These are phyloP conservation scores for Starmerella stellata DNA, from an alignment of 805 yeast species.

Conservation along the genomic window DNA sequence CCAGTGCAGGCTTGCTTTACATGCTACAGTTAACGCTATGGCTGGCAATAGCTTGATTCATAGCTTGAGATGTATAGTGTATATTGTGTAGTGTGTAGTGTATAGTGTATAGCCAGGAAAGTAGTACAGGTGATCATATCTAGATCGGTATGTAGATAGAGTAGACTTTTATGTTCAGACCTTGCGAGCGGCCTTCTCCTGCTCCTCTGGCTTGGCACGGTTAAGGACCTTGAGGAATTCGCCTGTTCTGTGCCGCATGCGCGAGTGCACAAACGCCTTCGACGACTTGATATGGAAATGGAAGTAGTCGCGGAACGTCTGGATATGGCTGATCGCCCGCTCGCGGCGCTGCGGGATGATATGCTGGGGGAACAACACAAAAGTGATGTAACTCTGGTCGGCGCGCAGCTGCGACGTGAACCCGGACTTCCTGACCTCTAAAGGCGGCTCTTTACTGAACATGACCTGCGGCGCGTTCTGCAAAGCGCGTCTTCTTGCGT, in stretches of 20 bases:
- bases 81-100: too few relatives aligned
- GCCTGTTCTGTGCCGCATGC: conserved; percentile 92
- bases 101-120: too few relatives aligned
- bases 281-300: conserved; percentile 97
- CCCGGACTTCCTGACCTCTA: conserved; percentile 42
- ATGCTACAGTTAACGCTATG: too few relatives aligned
- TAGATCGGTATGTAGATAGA: too few relatives aligned
- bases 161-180: too few relatives aligned
- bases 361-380: conserved; percentile 34
- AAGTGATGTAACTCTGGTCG: conserved; percentile 32
- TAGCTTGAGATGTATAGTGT: too few relatives aligned
- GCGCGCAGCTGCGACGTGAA: conserved; percentile 26
- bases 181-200: background rate
- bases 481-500: conserved; percentile 84
- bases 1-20: too few relatives aligned
- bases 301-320: conserved; percentile 86
- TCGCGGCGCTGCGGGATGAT: conserved; percentile 58
- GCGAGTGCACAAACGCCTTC: conserved; percentile 92
- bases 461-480: conserved; percentile 98
- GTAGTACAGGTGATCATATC: too few relatives aligned
- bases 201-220: conserved; percentile 76
- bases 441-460: conserved; percentile 80
- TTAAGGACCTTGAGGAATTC: conserved; percentile 89
- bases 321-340: conserved; percentile 77
- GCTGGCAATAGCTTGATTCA: too few relatives aligned